Evolutionary conservation across 2,329 filamentous ascomycete species (phyloP).

Genomic region (Fusarium bactridioides): DNA sequence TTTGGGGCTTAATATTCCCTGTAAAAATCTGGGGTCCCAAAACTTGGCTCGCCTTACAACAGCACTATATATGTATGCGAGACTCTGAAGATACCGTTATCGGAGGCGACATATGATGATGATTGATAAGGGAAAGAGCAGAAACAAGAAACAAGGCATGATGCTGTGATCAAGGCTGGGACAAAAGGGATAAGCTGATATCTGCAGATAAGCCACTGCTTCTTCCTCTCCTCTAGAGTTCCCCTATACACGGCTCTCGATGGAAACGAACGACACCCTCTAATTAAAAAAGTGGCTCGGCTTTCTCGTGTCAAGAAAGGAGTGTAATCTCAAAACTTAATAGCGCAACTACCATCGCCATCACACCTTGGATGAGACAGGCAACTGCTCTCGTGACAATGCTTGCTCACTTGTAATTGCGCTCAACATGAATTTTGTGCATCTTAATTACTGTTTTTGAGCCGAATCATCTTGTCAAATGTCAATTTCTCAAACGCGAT

Average conservation of each 20-base stretch:
- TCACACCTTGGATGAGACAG: slow-evolving; percentile 21
- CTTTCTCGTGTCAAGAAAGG: slow-evolving; percentile 31
- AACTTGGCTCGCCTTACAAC: slow-evolving; percentile 30
- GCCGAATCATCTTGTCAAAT: not conserved
- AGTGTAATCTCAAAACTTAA: slow-evolving; percentile 24
- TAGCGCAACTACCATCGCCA: slow-evolving; percentile 15
- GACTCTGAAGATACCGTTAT: slow-evolving; percentile 18
- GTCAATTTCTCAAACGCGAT: not conserved
- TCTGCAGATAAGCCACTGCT: not conserved
- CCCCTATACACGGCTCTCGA: not conserved
- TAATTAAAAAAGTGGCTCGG: slow-evolving; percentile 37
- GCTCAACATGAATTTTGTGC: slow-evolving; percentile 3
- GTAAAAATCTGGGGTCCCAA: slow-evolving; percentile 29
- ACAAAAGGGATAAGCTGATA: not conserved
- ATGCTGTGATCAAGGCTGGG: not conserved
- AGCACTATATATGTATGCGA: slow-evolving; percentile 4
- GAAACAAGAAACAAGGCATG: slow-evolving; percentile 11
- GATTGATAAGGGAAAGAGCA: slow-evolving; percentile 19
- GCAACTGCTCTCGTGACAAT: slow-evolving; percentile 33
- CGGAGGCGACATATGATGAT: slow-evolving; percentile 28
- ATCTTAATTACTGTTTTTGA: slow-evolving; percentile 6
- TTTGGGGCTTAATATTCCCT: slow-evolving; percentile 14
- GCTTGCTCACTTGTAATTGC: slow-evolving; percentile 13
- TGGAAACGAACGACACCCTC: slow-evolving; percentile 19
- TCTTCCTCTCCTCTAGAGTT: not conserved